These are phyloP conservation scores for Diaporthe sp. DNA, from an alignment of 2,329 filamentous ascomycete species.

Conservation along the genomic window DNA sequence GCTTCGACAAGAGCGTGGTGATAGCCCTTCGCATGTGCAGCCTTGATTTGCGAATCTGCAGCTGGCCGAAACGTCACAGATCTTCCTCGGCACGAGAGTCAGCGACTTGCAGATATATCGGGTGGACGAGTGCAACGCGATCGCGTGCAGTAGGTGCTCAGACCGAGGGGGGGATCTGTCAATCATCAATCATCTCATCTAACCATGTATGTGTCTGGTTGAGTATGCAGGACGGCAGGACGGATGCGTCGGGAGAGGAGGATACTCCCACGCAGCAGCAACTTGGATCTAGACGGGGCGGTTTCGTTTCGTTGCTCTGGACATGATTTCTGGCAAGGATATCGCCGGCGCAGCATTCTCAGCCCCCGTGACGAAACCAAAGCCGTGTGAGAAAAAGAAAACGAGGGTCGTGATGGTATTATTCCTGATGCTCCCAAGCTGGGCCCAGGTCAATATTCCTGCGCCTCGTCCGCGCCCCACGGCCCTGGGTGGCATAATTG, in stretches of 20 bases:
- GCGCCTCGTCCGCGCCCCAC: not conserved
- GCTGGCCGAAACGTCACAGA: conserved; percentile 19
- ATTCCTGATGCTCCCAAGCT: not conserved
- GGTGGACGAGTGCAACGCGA: conserved; percentile 13
- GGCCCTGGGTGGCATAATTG: not conserved
- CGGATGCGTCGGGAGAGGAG: conserved; percentile 7
- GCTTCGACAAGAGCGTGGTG: conserved; percentile 6
- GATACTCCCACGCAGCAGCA: conserved; percentile 7
- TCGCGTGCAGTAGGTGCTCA: conserved; percentile 10
- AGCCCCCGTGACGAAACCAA: conserved; percentile 16
- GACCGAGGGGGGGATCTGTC: conserved; percentile 24
- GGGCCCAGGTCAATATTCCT: not conserved
- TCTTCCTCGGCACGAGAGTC: conserved; percentile 12
- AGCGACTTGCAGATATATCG: conserved; percentile 18
- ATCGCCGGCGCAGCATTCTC: not conserved
- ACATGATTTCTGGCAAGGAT: not conserved
- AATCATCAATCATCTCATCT: conserved; percentile 29
- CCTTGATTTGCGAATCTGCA: conserved; percentile 19
- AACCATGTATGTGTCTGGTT: not conserved
- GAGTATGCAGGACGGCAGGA: conserved; percentile 13
- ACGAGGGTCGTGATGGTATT: not conserved
- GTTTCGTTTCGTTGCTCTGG: conserved; percentile 16
- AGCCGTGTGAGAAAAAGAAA: conserved; percentile 11
- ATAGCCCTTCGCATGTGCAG: not conserved
- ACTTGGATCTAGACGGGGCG: not conserved